Percentiles rank a stretch among this genome's conserved stretches.
phyloP scores from a whole-genome alignment of 1,284 basidiomycete species.

The Rhizoctonia solani region DNA sequence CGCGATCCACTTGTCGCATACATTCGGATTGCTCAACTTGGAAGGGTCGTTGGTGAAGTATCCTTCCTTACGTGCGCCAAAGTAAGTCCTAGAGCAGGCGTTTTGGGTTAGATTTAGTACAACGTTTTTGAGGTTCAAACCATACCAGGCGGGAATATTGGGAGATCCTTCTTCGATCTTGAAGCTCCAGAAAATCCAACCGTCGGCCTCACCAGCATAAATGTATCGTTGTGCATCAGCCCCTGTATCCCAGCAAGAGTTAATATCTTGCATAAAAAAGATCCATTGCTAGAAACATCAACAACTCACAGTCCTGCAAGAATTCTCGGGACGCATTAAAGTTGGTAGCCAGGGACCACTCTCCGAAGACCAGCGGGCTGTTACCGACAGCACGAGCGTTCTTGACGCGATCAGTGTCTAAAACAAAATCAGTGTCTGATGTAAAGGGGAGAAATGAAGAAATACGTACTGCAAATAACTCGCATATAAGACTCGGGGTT shows the following conservation, averaged over 20 bases:
- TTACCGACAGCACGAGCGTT: slow-evolving; percentile 55
- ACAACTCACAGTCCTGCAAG: slow-evolving; percentile 54
- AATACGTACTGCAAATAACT: slow-evolving; percentile 65
- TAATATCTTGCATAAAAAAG: no score
- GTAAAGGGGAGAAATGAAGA: background rate
- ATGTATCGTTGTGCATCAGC: slow-evolving; percentile 73
- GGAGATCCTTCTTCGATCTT: slow-evolving; percentile 57
- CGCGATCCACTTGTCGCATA: slow-evolving; percentile 56
- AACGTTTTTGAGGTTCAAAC: no score
- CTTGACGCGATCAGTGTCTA: slow-evolving; percentile 48
- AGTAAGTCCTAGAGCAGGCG: slow-evolving; percentile 69
- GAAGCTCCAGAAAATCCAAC: slow-evolving; percentile 83
- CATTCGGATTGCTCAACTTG: slow-evolving; percentile 57
- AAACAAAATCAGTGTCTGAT: background rate
- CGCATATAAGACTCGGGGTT: slow-evolving; percentile 66
- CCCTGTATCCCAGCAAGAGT: slow-evolving; percentile 56
- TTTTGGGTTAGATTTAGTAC: no score
- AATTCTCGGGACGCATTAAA: slow-evolving; percentile 67
- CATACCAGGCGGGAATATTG: slow-evolving; percentile 17
- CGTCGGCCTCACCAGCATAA: slow-evolving; percentile 54
- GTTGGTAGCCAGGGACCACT: slow-evolving; percentile 73
- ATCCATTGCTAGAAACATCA: no score
- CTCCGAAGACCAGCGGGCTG: slow-evolving; percentile 56
- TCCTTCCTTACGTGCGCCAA: slow-evolving; percentile 60
- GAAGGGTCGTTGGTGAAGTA: slow-evolving; percentile 67